phyloP scores from a whole-genome alignment of 2,329 filamentous ascomycete species.

The Lasiodiplodia citricola region DNA sequence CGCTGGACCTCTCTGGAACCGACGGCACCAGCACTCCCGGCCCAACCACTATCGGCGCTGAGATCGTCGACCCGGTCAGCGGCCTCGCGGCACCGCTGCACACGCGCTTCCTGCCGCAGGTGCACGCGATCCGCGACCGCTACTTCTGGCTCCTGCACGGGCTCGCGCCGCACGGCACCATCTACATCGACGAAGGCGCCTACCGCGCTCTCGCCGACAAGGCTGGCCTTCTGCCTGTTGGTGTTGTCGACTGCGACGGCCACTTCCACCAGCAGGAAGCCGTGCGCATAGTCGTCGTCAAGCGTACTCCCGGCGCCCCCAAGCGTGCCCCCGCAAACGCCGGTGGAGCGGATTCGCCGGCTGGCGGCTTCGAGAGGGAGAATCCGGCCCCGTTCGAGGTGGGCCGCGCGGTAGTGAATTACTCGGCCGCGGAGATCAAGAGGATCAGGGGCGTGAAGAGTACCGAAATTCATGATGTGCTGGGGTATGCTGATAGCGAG shows the following conservation, averaged over 20 bases:
- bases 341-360: not conserved
- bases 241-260: slow-evolving; percentile 88
- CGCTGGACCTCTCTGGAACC: slow-evolving; percentile 30
- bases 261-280: slow-evolving; percentile 91
- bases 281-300: slow-evolving; percentile 82
- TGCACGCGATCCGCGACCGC: slow-evolving; percentile 84
- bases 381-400: slow-evolving; percentile 67
- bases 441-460: slow-evolving; percentile 86
- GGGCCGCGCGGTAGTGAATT: slow-evolving; percentile 89
- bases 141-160: slow-evolving; percentile 98
- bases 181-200: slow-evolving; percentile 93
- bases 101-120: slow-evolving; percentile 88
- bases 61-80: slow-evolving; percentile 39
- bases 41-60: not conserved
- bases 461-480: slow-evolving; percentile 74
- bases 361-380: slow-evolving; percentile 36
- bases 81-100: slow-evolving; percentile 66
- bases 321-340: not conserved
- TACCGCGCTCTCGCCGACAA: slow-evolving; percentile 80
- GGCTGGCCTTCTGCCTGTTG: slow-evolving; percentile 85
- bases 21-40: slow-evolving; percentile 28
- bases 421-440: slow-evolving; percentile 81
- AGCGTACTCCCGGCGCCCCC: slow-evolving; percentile 48
- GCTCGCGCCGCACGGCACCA: slow-evolving; percentile 82
- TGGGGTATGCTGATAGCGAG: slow-evolving; percentile 94